Evolutionary conservation across 1,284 basidiomycete species (phyloP), one percentile per base, ranked within the genome.

Genomic region (Cutaneotrichosporon daszewskae): DNA sequence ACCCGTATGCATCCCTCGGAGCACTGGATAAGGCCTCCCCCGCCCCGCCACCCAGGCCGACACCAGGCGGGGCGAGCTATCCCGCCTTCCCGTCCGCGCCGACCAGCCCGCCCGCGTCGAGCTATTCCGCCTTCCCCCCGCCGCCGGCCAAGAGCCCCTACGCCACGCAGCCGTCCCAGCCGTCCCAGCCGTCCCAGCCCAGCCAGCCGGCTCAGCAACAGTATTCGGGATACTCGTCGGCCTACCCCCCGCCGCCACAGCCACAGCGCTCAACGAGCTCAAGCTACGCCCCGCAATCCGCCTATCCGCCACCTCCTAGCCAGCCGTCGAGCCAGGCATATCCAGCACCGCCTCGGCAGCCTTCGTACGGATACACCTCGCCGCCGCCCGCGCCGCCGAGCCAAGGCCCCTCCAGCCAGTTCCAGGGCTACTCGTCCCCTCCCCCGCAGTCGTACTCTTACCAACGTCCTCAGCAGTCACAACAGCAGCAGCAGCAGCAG

Each of bases 21-120:
- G 31, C 40, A 9, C 41, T 13, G 10, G 20, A 17, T 16, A n/a
- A 27, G 28, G 22, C 32, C 11, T 18, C 43, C 19, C 7, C 45
- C 19, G 22, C 32, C 9, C 36, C 46, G 6, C 35, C 46, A 32
- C 43, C 4, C 25, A 47, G 24, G 47, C 58, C 11, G 37, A 47
- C n/a, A n/a, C n/a, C n/a, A n/a, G n/a, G n/a, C n/a, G n/a, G n/a
- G n/a, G 37, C 51, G 4, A 34, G 56, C 17, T 14, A 49, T 67
- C 11, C 54, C 71, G 14, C 59, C 73, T 1, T 72, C 76, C 16
- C 74, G 76, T 19, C 73, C 76, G 5, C 64, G 68, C 9, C 37
- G 53, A 37, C 33, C 3, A n/a, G 26, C 9, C 32, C 33, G 16
- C 44, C 44, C 17, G 13, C 51, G 4, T 52, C 59, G 33, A 47